Evolutionary conservation across 371 early-diverging fungal species (phyloP).

Genomic region (Mucor circinelloides): DNA sequence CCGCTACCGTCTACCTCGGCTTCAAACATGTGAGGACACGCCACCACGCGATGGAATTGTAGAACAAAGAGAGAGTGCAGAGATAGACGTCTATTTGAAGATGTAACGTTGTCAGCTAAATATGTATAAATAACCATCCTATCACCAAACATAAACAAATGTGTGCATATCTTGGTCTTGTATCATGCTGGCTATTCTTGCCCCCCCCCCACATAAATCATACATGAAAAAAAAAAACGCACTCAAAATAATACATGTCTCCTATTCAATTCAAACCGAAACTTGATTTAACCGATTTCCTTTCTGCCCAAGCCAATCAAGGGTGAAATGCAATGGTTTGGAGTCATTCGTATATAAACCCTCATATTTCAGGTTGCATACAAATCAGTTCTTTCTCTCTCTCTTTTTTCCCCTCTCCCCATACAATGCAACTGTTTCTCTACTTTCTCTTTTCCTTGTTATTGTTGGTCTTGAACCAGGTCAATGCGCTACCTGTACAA

Average conservation of each 20-base stretch:
- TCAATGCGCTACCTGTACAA: constrained; percentile 3
- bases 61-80: background rate
- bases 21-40: constrained; percentile 1
- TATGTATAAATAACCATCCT: background rate
- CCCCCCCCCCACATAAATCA: background rate
- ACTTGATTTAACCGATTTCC: constrained; percentile 8
- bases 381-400: background rate
- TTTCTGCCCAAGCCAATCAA: constrained; percentile 3
- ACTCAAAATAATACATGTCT: background rate
- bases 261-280: constrained; percentile 8
- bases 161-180: background rate
- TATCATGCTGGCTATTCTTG: background rate
- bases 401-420: background rate
- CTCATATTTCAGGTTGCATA: background rate
- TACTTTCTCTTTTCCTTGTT: background rate
- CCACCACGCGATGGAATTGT: background rate
- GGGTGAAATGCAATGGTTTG: background rate
- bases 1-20: background rate
- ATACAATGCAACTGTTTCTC: background rate
- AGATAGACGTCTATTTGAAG: background rate
- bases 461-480: background rate
- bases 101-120: background rate
- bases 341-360: constrained; percentile 1
- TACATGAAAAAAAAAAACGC: background rate
- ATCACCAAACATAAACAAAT: background rate